Base-by-base conservation (phyloP, 1,284 basidiomycete species). In the Irpex sp. region DNA sequence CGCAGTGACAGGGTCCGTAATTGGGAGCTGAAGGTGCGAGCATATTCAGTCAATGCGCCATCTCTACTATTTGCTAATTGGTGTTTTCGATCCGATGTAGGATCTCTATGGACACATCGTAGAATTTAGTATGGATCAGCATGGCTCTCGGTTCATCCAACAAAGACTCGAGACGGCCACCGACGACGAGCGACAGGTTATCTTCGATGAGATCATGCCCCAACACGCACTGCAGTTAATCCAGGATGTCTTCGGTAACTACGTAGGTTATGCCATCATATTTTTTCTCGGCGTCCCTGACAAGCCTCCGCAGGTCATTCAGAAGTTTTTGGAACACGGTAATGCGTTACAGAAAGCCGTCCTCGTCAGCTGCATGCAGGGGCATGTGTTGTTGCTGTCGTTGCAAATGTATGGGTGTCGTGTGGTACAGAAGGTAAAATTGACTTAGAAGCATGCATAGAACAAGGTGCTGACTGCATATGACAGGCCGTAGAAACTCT, bases 241-340 rank as follows among this genome's bases (percentile, higher is more conserved):
- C 72, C 91, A 91, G 67, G 95, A 98, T 72, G 94, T 98, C 50
- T 99, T 98, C 74, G 97, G 97, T 63, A 99, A 99, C 80, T 99
- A 98, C 79, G 88, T 93, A 70, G 68, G 86, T 76, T 36, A 56
- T 36, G 61, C 61, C 35, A 65, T 26, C 26, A 43, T 31, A 63
- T 54, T 63, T 36, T 43, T 59, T 19, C 9, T 11, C 13, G 26
- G 54, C 47, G 57, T 47, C 33, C 43, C 56, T 39, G 56, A 36
- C 17, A 50, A 39, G 13, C 31, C 19, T n/a, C 49, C 19, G 7
- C 13, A 94, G 93, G 93, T 95, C 62, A 88, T 98, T 63, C 97
- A 99, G 76, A 98, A 98, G 77, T 78, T 98, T 69, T 92, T 98
- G 69, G 97, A 99, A 74, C 85, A 92, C 71, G 95, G 97, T 26